Evolutionary conservation across 495 filamentous ascomycete species (phyloP), one percentile per base, ranked within the genome.

Genomic region (Xylaria nigripes): DNA sequence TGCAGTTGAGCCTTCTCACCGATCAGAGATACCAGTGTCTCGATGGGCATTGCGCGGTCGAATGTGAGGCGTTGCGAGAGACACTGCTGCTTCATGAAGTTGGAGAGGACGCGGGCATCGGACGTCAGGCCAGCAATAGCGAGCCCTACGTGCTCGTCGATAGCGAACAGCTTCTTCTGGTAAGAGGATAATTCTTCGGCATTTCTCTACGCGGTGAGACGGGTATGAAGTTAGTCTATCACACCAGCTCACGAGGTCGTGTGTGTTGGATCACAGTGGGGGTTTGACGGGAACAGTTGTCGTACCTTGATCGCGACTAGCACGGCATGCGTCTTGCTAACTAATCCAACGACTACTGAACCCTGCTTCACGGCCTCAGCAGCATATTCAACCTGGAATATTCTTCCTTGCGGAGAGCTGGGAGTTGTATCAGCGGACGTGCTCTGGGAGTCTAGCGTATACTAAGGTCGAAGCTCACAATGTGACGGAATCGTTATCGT

Each of bases 41-140:
- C 82, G 67, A 97, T 75, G 15, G 87, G 87, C 62, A 98, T 90
- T 52, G 90, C 82, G 46, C 93, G 92, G 72, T 85, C 90, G 80
- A 95, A 97, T 52, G 90, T 94, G 65, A 98, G 86, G 65, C 89
- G 89, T 54, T 89, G 90, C 67, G 89, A 86, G 62, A 98, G 89
- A 48, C 87, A 94, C 74, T 97, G 93, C 73, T 95, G 89, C 76
- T 96, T 96, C 93, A 98, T 96, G 80, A 95, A 97, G 82, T 97
- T 97, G 77, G 91, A 96, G 63, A 98, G 90, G 65, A 98, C 93
- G 61, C 93, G 91, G 69, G 93, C 94, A 75, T 98, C 93, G 58
- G 93, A 96, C 51, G 94, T 92, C 54, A 98, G 88, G 57, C 93
- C 93, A 63, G 93, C 93, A 68, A 98, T 92, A 62, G 92, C 89